These are phyloP conservation scores for Ceratocystis diversiconidia DNA, from an alignment of 2,329 filamentous ascomycete genomes.

Conservation along the genomic window DNA sequence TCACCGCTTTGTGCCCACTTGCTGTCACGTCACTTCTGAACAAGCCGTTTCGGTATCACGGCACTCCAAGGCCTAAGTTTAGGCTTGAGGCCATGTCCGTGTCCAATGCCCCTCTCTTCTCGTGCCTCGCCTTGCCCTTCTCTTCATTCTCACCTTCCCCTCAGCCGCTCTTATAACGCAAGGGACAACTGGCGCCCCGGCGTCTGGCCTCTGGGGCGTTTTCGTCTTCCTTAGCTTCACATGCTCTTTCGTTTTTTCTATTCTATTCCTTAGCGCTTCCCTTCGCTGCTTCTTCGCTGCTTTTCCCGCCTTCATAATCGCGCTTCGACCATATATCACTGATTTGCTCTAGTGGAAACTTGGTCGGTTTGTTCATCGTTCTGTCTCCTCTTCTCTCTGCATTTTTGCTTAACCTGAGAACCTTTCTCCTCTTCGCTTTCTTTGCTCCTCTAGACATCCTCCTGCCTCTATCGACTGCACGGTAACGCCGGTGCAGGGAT, in stretches of 20 bases:
- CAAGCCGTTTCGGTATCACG: background rate
- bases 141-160: background rate
- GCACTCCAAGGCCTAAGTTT: background rate
- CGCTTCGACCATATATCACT: conserved; percentile 2
- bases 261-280: background rate
- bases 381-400: background rate
- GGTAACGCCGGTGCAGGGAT: background rate
- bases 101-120: background rate
- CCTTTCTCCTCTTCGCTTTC: background rate
- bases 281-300: conserved; percentile 2
- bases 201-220: background rate
- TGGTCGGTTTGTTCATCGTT: background rate
- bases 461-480: background rate
- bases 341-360: background rate
- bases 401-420: conserved; percentile 1
- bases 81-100: background rate
- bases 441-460: background rate
- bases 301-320: background rate
- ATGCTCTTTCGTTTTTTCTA: background rate
- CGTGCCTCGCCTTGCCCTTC: background rate
- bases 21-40: conserved; percentile 4
- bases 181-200: background rate
- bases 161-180: background rate
- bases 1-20: conserved; percentile 1
- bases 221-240: background rate